A percentile compares a stretch with the other conserved stretches of the same genome.
phyloP scores from a whole-genome alignment of 371 early-diverging fungal genomes.

The Lichtheimia hyalospora region DNA sequence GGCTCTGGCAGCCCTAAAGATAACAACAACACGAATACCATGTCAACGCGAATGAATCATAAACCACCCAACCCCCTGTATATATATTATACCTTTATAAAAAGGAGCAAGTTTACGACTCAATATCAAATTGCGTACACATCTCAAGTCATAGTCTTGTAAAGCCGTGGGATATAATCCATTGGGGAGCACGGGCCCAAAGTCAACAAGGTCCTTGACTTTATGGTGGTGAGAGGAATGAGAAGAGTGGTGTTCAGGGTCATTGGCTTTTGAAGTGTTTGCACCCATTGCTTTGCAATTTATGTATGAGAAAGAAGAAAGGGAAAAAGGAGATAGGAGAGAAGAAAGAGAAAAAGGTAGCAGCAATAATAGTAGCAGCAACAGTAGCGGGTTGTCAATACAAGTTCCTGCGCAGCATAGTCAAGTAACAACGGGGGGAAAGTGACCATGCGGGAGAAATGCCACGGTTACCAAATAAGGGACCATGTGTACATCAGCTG shows the following conservation, averaged over 20 bases:
- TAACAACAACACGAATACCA: no score
- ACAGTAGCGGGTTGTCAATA: slow-evolving; percentile 10
- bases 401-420: background rate
- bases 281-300: slow-evolving; percentile 16
- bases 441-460: no score
- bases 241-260: background rate
- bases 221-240: slow-evolving; percentile 29
- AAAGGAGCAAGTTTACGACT: slow-evolving; percentile 84
- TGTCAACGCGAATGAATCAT: no score
- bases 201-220: slow-evolving; percentile 64
- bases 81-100: slow-evolving; percentile 67
- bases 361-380: slow-evolving; percentile 6
- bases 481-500: no score
- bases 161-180: slow-evolving; percentile 70
- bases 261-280: slow-evolving; percentile 12
- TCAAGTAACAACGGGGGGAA: background rate
- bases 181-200: slow-evolving; percentile 66
- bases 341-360: background rate
- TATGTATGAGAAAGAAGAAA: slow-evolving; percentile 2
- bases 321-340: slow-evolving; percentile 2
- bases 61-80: background rate
- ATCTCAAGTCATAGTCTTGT: slow-evolving; percentile 78
- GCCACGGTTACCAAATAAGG: no score
- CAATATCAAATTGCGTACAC: slow-evolving; percentile 76
- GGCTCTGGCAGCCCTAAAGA: background rate